These are phyloP conservation scores for Acacia acuminata DNA, from an alignment of 306 rosid genomes.

Conservation along the genomic window DNA sequence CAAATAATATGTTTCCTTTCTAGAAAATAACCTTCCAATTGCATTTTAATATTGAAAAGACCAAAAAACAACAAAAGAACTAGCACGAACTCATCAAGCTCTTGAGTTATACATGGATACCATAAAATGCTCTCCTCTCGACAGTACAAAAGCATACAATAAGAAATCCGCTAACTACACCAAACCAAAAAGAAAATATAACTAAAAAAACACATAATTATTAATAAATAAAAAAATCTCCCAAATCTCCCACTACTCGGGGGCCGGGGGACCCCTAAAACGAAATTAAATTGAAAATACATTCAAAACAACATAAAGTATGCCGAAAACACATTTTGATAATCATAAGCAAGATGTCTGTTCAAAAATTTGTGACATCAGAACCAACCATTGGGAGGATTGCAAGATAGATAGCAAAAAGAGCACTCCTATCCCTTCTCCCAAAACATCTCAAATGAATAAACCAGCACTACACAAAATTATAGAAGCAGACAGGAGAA, in stretches of 20 bases:
- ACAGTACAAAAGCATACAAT: not conserved
- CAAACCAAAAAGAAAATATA: not conserved
- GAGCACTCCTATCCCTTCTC: too few relatives aligned
- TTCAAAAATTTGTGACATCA: too few relatives aligned
- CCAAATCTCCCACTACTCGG: not conserved
- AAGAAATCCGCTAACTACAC: not conserved
- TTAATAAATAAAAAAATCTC: not conserved
- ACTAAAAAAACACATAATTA: not conserved
- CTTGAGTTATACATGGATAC: not conserved
- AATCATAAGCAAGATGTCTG: not conserved
- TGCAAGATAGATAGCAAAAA: too few relatives aligned
- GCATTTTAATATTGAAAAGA: not conserved
- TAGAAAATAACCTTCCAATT: not conserved
- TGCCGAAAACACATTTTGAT: not conserved
- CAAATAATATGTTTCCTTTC: not conserved
- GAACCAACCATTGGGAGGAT: too few relatives aligned
- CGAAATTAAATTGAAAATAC: not conserved
- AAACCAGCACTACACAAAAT: too few relatives aligned
- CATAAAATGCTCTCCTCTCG: not conserved
- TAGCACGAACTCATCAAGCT: not conserved
- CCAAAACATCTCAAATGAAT: conserved; percentile 15
- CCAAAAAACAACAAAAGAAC: not conserved
- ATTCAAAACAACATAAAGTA: not conserved
- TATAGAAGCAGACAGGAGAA: too few relatives aligned
- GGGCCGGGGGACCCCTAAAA: not conserved